These are phyloP conservation scores for Moesziomyces globuligerus DNA, from an alignment of 1,284 basidiomycete genomes.

Conservation along the genomic window DNA sequence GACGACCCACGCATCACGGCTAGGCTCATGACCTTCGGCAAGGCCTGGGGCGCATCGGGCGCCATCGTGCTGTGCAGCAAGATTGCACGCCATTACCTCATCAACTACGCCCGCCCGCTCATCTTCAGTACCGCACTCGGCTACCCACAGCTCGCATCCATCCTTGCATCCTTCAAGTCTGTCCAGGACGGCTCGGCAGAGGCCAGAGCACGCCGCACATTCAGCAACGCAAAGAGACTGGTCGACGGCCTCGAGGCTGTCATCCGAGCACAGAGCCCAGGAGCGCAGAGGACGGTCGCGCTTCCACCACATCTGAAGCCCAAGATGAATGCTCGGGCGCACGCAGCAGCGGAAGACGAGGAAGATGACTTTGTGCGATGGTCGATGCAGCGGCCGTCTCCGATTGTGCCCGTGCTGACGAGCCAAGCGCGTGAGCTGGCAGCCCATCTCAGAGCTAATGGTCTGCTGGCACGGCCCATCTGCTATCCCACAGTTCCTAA, in stretches of 20 bases:
- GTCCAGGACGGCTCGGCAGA: conserved; percentile 77
- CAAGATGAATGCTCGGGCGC: background rate
- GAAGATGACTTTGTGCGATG: conserved; percentile 21
- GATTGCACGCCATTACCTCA: conserved; percentile 81
- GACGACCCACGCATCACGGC: conserved; percentile 32
- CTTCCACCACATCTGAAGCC: conserved; percentile 25
- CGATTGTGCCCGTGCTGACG: conserved; percentile 87
- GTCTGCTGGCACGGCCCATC: conserved; percentile 81
- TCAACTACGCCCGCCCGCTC: conserved; percentile 91
- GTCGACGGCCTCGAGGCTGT: conserved; percentile 16
- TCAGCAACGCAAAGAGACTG: conserved; percentile 11
- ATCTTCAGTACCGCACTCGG: conserved; percentile 59
- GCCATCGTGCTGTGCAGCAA: conserved; percentile 81
- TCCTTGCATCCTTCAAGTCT: conserved; percentile 81
- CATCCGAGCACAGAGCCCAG: conserved; percentile 6
- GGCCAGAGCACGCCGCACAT: conserved; percentile 53
- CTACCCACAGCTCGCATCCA: conserved; percentile 70
- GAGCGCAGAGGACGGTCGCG: conserved; percentile 6
- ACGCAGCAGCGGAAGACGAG: background rate
- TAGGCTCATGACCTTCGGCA: conserved; percentile 63
- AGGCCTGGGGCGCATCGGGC: conserved; percentile 61
- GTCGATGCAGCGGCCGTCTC: conserved; percentile 68
- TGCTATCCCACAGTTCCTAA: conserved; percentile 79
- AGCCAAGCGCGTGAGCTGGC: conserved; percentile 78
- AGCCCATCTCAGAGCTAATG: conserved; percentile 73